Base-by-base conservation (phyloP, 192 early-diverging fungal genomes). In the Entomortierella lignicola region DNA sequence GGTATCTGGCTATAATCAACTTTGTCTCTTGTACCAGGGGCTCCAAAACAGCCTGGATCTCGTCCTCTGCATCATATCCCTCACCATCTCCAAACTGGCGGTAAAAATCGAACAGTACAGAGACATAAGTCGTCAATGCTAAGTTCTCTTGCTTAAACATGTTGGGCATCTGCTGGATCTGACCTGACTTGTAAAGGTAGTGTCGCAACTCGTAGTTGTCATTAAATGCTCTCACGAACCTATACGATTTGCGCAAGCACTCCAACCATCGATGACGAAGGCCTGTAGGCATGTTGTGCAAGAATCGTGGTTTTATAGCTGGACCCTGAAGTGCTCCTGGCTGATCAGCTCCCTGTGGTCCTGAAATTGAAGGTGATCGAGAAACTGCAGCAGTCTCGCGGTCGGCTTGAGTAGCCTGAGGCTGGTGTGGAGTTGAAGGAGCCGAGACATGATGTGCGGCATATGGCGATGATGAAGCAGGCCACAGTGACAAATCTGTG, bases 91-190 rank as follows among this genome's bases (percentile, higher is more conserved):
- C 82, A 63, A 86, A 72, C 60, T 89, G 90, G 23, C 87, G 80
- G 72, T 87, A 87, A 25, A 85, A 67, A 63, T 92, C 92, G 72
- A 92, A 89, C 63, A 98, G 83, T 30, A 95, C 93, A 62, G 79
- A 87, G 43, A 86, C 84, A 70, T 89, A 80, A 65, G 92, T 85
- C 69, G 90, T 83, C 52, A 89, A 87, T 71, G 86, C 89, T 58
- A 84, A 77, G 7, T 95, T 96, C 85, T 98, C 97, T 73, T 97
- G 96, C 75, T 95, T 97, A 51, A 96, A 89, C 69, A 98, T 83
- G 66, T 96, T 96, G 31, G 97, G 97, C 85, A 97, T 82, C 59
- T 96, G 93, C 25, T 94, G 89, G 83, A 97, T 94, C 47, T 94
- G 93, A 10, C 96, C 94, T 34, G 81, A 89, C 81, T 85, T 92